Evolutionary conservation across 495 filamentous ascomycete species (phyloP).

Genomic region (Aspergillus incahuasiensis): DNA sequence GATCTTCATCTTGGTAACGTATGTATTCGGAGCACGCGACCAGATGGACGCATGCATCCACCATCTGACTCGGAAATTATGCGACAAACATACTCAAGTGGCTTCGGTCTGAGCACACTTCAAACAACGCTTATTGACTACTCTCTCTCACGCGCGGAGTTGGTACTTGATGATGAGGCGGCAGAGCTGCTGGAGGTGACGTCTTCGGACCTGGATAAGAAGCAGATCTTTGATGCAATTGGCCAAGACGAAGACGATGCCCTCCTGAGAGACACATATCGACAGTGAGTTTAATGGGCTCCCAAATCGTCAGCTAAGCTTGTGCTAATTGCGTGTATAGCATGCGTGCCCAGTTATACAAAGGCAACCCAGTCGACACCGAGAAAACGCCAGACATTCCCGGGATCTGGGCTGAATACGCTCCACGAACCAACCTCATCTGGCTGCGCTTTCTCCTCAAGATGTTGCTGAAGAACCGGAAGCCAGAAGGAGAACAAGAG

Average conservation of each 20-base stretch:
- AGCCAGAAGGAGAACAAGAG: constrained; percentile 25
- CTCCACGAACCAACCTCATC: constrained; percentile 45
- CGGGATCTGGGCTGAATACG: constrained; percentile 44
- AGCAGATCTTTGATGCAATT: constrained; percentile 43
- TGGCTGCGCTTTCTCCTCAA: constrained; percentile 50
- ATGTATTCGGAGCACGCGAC: constrained; percentile 56
- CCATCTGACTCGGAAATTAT: constrained; percentile 30
- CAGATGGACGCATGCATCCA: constrained; percentile 30
- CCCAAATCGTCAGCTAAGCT: background rate
- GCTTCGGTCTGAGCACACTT: constrained; percentile 63
- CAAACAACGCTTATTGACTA: constrained; percentile 88
- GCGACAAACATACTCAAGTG: constrained; percentile 30
- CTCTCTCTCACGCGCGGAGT: constrained; percentile 67
- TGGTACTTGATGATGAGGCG: constrained; percentile 23
- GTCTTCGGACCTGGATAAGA: constrained; percentile 44
- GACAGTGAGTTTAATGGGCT: constrained; percentile 30
- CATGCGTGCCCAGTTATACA: constrained; percentile 40
- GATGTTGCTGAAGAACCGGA: constrained; percentile 39
- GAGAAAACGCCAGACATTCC: constrained; percentile 30
- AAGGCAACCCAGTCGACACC: constrained; percentile 28
- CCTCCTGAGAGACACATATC: constrained; percentile 37
- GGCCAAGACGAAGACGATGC: constrained; percentile 42
- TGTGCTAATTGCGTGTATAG: constrained; percentile 15
- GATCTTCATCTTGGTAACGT: constrained; percentile 88
- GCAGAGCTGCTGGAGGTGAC: constrained; percentile 31